phyloP scores from a whole-genome alignment of 2,329 filamentous ascomycete species.

The Dothiorella sarmentorum region DNA sequence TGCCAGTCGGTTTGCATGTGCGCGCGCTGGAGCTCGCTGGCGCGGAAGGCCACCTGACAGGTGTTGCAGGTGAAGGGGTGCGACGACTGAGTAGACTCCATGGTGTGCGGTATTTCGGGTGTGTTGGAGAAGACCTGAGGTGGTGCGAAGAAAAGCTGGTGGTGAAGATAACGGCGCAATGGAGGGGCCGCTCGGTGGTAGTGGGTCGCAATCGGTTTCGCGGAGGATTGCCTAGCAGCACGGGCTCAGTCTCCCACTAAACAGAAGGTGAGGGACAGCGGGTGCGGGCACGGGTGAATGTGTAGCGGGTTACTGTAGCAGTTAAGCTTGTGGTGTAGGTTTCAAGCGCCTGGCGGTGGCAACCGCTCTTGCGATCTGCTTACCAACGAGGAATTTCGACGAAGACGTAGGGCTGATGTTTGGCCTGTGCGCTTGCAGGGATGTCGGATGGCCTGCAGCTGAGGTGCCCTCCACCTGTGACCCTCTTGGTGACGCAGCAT shows the following conservation, averaged over 20 bases:
- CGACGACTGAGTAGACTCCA: constrained; percentile 37
- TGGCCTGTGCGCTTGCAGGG: not conserved
- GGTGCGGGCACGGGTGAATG: not conserved
- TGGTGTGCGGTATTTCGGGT: constrained; percentile 20
- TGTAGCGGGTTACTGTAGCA: not conserved
- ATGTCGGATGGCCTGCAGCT: too few relatives aligned
- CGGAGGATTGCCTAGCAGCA: constrained; percentile 9
- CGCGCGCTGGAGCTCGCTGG: constrained; percentile 84
- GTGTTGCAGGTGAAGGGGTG: constrained; percentile 98
- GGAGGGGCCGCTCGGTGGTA: constrained; percentile 9
- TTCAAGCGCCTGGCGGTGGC: not conserved
- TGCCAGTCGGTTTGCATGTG: constrained; percentile 99
- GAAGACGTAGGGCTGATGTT: constrained; percentile 1
- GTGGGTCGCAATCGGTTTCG: constrained; percentile 8
- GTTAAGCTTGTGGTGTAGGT: not conserved
- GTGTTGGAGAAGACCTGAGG: not conserved
- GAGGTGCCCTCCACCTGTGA: too few relatives aligned
- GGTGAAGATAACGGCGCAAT: not conserved
- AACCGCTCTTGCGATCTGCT: not conserved
- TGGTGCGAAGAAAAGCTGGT: constrained; percentile 15
- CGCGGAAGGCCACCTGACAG: constrained; percentile 93
- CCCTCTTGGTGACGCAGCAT: too few relatives aligned
- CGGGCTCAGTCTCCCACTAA: not conserved
- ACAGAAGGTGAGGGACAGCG: not conserved
- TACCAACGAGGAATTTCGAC: constrained; percentile 16